Evolutionary conservation across 2,329 filamentous ascomycete species (phyloP).

Genomic region (Chaetomium sp.): DNA sequence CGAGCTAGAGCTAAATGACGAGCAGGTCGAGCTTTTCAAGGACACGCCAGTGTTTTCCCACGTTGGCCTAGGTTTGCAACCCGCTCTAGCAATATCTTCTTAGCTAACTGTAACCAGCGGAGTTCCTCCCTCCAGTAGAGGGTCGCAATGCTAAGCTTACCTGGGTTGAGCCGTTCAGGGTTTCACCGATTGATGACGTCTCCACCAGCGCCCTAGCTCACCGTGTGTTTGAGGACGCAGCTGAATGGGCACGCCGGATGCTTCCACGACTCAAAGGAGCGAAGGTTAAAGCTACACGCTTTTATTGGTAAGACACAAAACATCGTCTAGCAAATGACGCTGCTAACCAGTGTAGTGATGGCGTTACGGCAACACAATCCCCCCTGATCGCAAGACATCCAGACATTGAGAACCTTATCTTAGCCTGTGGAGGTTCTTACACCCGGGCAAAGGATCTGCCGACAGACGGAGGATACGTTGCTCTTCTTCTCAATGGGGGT

Average conservation of each 20-base stretch:
- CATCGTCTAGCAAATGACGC: not conserved
- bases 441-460: conserved; percentile 2
- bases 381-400: conserved; percentile 1
- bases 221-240: not conserved
- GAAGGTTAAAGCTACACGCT: not conserved
- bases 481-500: not conserved
- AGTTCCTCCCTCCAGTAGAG: not conserved
- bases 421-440: not conserved
- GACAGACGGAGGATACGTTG: not conserved
- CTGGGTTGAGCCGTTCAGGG: not conserved
- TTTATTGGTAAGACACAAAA: not conserved
- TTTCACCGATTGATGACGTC: not conserved
- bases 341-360: not conserved
- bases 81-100: not conserved
- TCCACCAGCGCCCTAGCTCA: not conserved
- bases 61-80: not conserved
- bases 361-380: not conserved
- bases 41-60: not conserved
- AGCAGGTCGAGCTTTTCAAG: not conserved
- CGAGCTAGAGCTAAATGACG: not conserved
- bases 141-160: not conserved
- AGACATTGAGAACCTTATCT: not conserved
- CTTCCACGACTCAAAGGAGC: not conserved
- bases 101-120: not conserved
- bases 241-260: not conserved